Base-by-base conservation (phyloP, 2,329 filamentous ascomycete genomes). In the Pyrenochaeta sp. region DNA sequence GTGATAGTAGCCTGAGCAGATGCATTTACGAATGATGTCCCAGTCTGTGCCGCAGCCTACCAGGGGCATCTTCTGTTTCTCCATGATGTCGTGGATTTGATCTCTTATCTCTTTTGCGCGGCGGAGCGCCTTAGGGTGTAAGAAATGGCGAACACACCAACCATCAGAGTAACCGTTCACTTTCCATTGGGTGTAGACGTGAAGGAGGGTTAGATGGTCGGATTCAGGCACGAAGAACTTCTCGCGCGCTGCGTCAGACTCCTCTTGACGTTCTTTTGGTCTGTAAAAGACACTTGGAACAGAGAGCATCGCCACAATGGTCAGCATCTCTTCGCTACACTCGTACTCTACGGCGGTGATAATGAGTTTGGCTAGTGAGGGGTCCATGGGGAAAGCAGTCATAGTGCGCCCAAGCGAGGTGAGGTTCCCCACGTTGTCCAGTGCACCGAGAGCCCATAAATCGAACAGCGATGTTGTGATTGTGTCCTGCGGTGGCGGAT, bases 201-300 rank as follows among this genome's bases (percentile, higher is more conserved):
- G 93, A 2, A 99, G 86, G 43, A 97, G 91, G 0, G 95, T 99
- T 40, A 99, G 83, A 75, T 99, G 95, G 76, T 99, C 95, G 1
- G 93, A 97, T 78, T 99, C 95, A 28, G 95, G 93, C 7, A 99
- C 95, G 80, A 97, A 98, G 79, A 99, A 99, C 77, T 98, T 98
- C 76, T 99, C 95, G 28, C 94, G 88, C 34, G 95, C 93, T 0
- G 93, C 89, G 72, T 99, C 95, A 5, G 94, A 95, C 80, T 99
- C 95, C 73, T 99, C 95, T 71, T 97, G 91, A 1, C 95, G 90
- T 78, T 99, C 96, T 75, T 96, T 97, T 2, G 95, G 95, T 6
- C 96, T 88, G 80, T 97, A 98, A 79, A 98, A 99, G 28, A 98
- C 95, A 62, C 90, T 96, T 9, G 95, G 95, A 0, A 99, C 95